Evolutionary conservation across 257 asterid species (phyloP).

Genomic region (Handroanthus guayacan): DNA sequence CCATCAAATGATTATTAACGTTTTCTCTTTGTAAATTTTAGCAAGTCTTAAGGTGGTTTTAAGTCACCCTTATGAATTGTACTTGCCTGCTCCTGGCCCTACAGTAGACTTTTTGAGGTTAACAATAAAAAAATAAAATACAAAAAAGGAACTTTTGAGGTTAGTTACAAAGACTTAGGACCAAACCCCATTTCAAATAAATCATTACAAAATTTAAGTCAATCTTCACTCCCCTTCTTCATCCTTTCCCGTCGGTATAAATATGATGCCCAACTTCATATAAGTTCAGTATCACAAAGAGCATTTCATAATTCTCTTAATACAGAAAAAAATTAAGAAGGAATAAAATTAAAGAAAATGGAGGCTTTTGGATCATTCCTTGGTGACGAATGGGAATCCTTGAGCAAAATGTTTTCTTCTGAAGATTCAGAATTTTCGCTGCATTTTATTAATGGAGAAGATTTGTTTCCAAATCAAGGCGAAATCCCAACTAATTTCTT

Average conservation of each 20-base stretch:
- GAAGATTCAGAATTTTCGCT: constrained; percentile 54
- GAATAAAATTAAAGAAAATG: too few species aligned
- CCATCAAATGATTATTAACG: constrained; percentile 37
- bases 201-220: constrained; percentile 56
- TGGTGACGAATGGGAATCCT: constrained; percentile 76
- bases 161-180: constrained; percentile 53
- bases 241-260: constrained; percentile 50
- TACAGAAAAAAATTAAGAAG: neutral
- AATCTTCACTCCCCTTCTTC: constrained; percentile 45
- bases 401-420: constrained; percentile 61
- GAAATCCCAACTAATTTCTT: too few species aligned
- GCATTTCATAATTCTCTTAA: neutral
- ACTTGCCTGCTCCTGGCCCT: constrained; percentile 62
- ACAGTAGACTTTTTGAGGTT: constrained; percentile 61
- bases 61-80: constrained; percentile 61
- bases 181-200: constrained; percentile 41
- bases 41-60: constrained; percentile 38
- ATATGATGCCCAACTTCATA: constrained; percentile 38
- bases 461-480: neutral
- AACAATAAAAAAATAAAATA: too few species aligned
- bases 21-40: constrained; percentile 8
- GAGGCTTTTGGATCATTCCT: constrained; percentile 62
- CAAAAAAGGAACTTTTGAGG: too few species aligned
- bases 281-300: constrained; percentile 32
- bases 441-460: constrained; percentile 42